These are phyloP conservation scores for Tricholoma hemisulphureum DNA, from an alignment of 768 basidiomycete genomes.

Conservation along the genomic window DNA sequence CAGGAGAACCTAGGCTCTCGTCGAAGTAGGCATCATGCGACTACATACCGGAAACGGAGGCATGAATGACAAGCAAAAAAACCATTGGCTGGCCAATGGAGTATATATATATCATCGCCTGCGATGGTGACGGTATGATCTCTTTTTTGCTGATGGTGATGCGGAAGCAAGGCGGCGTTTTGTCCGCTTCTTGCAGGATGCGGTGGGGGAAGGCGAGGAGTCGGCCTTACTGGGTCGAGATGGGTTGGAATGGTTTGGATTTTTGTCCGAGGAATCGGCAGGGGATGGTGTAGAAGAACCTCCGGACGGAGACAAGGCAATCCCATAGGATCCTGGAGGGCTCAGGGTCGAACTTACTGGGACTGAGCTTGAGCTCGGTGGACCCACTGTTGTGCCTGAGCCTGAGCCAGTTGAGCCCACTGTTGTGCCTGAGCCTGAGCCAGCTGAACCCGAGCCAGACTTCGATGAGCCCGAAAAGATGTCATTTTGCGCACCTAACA, in stretches of 20 bases:
- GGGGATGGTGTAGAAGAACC: no score
- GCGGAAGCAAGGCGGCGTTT: background rate
- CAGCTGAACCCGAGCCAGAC: background rate
- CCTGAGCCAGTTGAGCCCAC: background rate
- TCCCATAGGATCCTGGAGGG: no score
- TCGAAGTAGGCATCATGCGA: background rate
- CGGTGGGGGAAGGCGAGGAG: background rate
- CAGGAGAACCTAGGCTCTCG: background rate
- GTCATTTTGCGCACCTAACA: conserved; percentile 44
- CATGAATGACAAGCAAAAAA: background rate
- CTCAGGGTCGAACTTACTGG: no score
- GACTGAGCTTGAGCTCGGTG: background rate
- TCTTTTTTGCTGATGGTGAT: background rate
- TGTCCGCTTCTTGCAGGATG: background rate
- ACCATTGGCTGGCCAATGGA: background rate
- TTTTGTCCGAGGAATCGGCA: no score
- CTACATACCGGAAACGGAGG: background rate
- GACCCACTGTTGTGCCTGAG: background rate
- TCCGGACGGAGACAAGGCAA: no score
- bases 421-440: background rate
- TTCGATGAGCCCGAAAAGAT: conserved; percentile 32
- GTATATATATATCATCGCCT: background rate
- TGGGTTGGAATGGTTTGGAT: conserved; percentile 3
- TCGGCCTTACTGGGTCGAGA: background rate
- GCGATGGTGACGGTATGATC: background rate